These are phyloP conservation scores for Rhexocercosporidium sp. DNA, from an alignment of 2,329 filamentous ascomycete species.

Conservation along the genomic window DNA sequence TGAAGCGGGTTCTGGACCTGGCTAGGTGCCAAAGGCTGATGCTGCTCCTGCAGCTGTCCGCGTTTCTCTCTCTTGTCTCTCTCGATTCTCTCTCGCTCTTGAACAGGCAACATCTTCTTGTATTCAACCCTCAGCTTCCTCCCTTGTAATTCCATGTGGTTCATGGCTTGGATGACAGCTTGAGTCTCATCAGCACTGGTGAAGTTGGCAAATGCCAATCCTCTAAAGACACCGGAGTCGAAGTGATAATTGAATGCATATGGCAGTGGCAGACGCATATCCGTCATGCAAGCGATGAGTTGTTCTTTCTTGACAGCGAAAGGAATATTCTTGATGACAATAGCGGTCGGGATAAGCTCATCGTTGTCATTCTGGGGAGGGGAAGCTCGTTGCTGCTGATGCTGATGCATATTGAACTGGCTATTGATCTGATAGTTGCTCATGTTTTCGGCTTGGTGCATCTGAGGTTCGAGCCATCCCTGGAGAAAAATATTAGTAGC, in stretches of 20 bases:
- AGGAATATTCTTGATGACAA: slow-evolving; percentile 99
- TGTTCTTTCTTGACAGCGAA: slow-evolving; percentile 98
- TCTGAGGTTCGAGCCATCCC: slow-evolving; percentile 67
- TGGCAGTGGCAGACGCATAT: slow-evolving; percentile 89
- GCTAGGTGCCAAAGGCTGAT: slow-evolving; percentile 66
- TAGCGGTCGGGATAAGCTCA: slow-evolving; percentile 95
- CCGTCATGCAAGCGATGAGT: slow-evolving; percentile 89
- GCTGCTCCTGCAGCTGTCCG: slow-evolving; percentile 96
- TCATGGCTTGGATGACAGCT: slow-evolving; percentile 90
- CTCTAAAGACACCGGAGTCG: slow-evolving; percentile 95
- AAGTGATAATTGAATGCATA: slow-evolving; percentile 99
- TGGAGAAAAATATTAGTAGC: slow-evolving; percentile 42
- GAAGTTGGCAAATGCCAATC: slow-evolving; percentile 97
- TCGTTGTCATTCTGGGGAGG: slow-evolving; percentile 51
- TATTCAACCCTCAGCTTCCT: slow-evolving; percentile 96
- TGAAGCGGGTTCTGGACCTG: slow-evolving; percentile 63
- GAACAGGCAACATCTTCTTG: slow-evolving; percentile 98
- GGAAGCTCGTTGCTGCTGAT: slow-evolving; percentile 25
- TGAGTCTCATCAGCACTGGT: slow-evolving; percentile 94
- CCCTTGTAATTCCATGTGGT: slow-evolving; percentile 93
- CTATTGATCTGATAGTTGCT: slow-evolving; percentile 47
- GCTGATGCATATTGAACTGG: slow-evolving; percentile 35
- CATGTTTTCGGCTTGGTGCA: slow-evolving; percentile 49
- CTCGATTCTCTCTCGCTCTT: slow-evolving; percentile 94
- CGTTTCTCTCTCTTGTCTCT: slow-evolving; percentile 95